phyloP scores from a whole-genome alignment of 305 asterid species.

The Solanum hybrid region DNA sequence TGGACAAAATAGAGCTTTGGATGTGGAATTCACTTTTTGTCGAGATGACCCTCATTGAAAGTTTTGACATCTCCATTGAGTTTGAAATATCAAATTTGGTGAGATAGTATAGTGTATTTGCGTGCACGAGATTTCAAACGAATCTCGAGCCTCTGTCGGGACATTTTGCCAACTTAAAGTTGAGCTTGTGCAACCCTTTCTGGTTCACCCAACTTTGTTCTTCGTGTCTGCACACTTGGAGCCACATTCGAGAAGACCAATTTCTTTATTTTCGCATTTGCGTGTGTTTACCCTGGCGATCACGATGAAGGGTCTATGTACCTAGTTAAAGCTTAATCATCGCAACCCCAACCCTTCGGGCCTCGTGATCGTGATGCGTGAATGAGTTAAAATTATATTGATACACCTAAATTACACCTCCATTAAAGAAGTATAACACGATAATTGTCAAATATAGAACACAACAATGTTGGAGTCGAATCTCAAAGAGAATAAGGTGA shows the following conservation, averaged over 20 bases:
- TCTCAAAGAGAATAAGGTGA: neutral
- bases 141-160: neutral
- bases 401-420: neutral
- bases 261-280: neutral
- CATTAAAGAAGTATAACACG: neutral
- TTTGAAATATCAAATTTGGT: neutral
- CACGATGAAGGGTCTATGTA: neutral
- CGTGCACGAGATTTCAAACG: neutral
- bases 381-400: neutral
- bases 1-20: neutral
- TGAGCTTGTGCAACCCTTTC: neutral
- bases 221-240: neutral
- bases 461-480: neutral
- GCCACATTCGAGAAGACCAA: neutral
- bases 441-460: neutral
- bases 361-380: neutral
- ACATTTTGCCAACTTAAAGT: neutral
- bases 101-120: neutral
- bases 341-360: neutral
- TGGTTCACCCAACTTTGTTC: neutral
- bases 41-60: neutral
- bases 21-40: neutral
- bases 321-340: neutral
- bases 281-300: neutral
- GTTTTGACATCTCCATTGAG: neutral